Percentiles rank a stretch among this genome's conserved stretches.
Conservation (phyloP, 441 rosid genomes). For the Biscutella laevigata region DNA sequence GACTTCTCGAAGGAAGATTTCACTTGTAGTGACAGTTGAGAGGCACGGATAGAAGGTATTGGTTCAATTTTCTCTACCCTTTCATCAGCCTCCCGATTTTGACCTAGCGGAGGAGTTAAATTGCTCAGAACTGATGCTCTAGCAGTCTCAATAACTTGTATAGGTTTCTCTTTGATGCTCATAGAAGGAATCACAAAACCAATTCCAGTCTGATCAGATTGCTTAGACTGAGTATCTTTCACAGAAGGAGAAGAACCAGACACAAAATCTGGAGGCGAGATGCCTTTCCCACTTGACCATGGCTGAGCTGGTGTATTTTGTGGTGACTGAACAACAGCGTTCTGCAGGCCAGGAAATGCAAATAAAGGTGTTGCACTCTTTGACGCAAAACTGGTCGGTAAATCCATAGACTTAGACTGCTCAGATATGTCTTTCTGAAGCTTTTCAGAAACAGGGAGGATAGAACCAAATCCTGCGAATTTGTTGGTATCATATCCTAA, state of each 20-base stretch:
- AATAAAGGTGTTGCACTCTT: slow-evolving; percentile 27
- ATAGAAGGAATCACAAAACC: slow-evolving; percentile 31
- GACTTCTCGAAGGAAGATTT: slow-evolving; percentile 45
- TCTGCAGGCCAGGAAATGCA: slow-evolving; percentile 32
- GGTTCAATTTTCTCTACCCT: slow-evolving; percentile 47
- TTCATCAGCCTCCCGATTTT: slow-evolving; percentile 25
- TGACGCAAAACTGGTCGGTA: slow-evolving; percentile 27
- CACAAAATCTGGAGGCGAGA: slow-evolving; percentile 26
- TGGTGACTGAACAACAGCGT: slow-evolving; percentile 27
- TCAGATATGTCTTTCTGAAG: slow-evolving; percentile 23
- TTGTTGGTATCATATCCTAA: slow-evolving; percentile 32
- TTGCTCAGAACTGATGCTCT: slow-evolving; percentile 26
- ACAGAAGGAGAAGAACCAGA: slow-evolving; percentile 25
- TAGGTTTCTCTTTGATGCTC: slow-evolving; percentile 35
- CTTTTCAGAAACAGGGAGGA: slow-evolving; percentile 32
- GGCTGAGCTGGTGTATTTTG: slow-evolving; percentile 34
- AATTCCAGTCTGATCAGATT: slow-evolving; percentile 25
- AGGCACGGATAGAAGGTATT: slow-evolving; percentile 44
- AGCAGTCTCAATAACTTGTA: slow-evolving; percentile 28
- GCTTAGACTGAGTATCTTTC: slow-evolving; percentile 28
- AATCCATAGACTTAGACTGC: slow-evolving; percentile 25
- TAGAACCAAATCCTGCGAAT: slow-evolving; percentile 26
- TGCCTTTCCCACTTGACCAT: slow-evolving; percentile 34
- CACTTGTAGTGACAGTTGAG: slow-evolving; percentile 47
- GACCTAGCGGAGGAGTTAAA: slow-evolving; percentile 27